phyloP scores from a whole-genome alignment of 176 grass and related monocot species.

The Ensete glaucum region DNA sequence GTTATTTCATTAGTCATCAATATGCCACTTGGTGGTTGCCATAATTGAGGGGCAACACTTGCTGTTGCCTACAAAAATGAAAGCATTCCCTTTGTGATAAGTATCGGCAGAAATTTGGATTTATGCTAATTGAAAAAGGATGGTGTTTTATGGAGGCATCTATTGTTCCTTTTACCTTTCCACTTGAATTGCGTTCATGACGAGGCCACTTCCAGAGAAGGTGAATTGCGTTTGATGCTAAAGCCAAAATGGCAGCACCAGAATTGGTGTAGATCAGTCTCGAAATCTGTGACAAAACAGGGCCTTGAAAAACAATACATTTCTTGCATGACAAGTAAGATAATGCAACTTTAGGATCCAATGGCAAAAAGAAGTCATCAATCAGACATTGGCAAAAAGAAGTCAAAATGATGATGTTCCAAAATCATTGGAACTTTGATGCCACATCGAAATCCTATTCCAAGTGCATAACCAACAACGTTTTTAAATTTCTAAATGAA shows the following conservation, averaged over 20 bases:
- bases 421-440: too few relatives aligned
- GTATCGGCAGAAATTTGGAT: slow-evolving; percentile 19
- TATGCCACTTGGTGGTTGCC: slow-evolving; percentile 95
- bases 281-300: slow-evolving; percentile 47
- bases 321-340: background rate
- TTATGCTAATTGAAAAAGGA: background rate
- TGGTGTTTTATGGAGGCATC: background rate
- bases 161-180: slow-evolving; percentile 53
- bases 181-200: slow-evolving; percentile 64
- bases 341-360: too few relatives aligned
- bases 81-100: slow-evolving; percentile 16
- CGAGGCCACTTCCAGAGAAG: slow-evolving; percentile 99
- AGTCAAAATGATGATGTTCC: too few relatives aligned
- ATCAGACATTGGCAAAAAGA: too few relatives aligned
- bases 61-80: slow-evolving; percentile 58
- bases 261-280: slow-evolving; percentile 98
- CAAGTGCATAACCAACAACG: too few relatives aligned
- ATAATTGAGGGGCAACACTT: slow-evolving; percentile 61
- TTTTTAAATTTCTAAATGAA: too few relatives aligned
- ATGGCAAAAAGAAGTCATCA: too few relatives aligned
- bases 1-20: slow-evolving; percentile 94
- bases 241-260: slow-evolving; percentile 81
- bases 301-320: background rate
- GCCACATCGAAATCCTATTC: too few relatives aligned
- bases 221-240: slow-evolving; percentile 89